Conservation (phyloP, 2,329 filamentous ascomycete species). For the Cordyceps sp. region DNA sequence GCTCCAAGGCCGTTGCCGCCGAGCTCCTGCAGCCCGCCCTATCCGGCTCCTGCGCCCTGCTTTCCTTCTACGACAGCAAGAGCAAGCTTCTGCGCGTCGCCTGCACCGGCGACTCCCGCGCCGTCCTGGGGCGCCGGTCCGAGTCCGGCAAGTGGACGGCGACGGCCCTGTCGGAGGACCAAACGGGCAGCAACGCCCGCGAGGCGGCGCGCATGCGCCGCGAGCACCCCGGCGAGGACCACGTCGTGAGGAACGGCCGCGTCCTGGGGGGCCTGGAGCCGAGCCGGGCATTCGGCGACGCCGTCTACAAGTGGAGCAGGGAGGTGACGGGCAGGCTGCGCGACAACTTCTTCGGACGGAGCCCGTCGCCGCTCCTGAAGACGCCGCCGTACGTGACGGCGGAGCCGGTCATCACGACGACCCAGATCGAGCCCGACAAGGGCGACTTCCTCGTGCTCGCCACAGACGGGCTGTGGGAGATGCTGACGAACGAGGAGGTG, state of each 20-base stretch:
- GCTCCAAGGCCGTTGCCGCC: conserved; percentile 79
- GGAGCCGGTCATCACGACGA: conserved; percentile 87
- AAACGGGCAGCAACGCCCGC: conserved; percentile 77
- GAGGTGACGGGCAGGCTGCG: conserved; percentile 75
- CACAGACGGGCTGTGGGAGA: conserved; percentile 95
- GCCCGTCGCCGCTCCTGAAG: conserved; percentile 58
- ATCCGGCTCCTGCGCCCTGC: conserved; percentile 89
- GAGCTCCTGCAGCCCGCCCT: conserved; percentile 84
- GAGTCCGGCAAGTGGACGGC: conserved; percentile 81
- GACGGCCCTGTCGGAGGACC: conserved; percentile 76
- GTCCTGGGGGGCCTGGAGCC: conserved; percentile 87
- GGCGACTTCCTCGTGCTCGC: conserved; percentile 95
- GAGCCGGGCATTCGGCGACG: conserved; percentile 87
- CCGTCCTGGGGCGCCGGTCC: conserved; percentile 70
- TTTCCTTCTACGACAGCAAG: conserved; percentile 88
- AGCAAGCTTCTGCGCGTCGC: conserved; percentile 83
- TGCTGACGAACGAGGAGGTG: conserved; percentile 97
- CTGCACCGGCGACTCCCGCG: conserved; percentile 90
- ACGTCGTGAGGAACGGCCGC: conserved; percentile 76
- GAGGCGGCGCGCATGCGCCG: conserved; percentile 70
- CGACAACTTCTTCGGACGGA: conserved; percentile 73
- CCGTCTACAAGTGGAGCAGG: conserved; percentile 87
- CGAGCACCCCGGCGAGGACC: conserved; percentile 76
- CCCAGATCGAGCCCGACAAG: conserved; percentile 72
- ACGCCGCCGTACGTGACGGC: conserved; percentile 96